Conservation (phyloP, 2,329 filamentous ascomycete genomes). For the Colletotrichum euphorbiae region DNA sequence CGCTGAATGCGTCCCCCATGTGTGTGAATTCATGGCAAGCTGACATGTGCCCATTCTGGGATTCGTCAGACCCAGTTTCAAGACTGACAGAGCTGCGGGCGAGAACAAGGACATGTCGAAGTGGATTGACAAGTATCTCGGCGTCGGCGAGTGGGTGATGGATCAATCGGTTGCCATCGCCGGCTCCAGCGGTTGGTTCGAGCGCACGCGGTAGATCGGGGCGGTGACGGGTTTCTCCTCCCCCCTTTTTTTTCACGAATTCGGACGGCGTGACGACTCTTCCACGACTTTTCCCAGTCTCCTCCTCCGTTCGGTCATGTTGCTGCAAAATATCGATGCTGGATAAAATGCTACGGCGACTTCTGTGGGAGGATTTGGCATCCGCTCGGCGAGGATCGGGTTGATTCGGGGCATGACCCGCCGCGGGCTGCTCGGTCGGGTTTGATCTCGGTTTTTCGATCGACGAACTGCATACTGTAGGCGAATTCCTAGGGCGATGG, state of each 20-base stretch:
- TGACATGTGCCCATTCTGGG: slow-evolving; percentile 59
- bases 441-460: background rate
- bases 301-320: background rate
- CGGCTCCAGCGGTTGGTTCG: slow-evolving; percentile 89
- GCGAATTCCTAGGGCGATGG: background rate
- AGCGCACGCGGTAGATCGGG: slow-evolving; percentile 77
- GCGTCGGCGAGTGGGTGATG: slow-evolving; percentile 97
- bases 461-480: background rate
- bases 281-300: background rate
- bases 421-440: background rate
- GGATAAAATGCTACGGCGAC: slow-evolving; percentile 19
- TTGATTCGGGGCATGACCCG: background rate
- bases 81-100: slow-evolving; percentile 82
- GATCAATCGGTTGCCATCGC: slow-evolving; percentile 95
- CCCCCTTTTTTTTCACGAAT: slow-evolving; percentile 1
- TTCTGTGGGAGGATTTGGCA: background rate
- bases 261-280: slow-evolving; percentile 1
- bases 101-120: slow-evolving; percentile 86
- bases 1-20: background rate
- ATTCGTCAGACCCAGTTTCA: slow-evolving; percentile 78
- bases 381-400: slow-evolving; percentile 14
- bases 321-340: slow-evolving; percentile 1
- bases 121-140: slow-evolving; percentile 94
- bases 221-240: background rate
- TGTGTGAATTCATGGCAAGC: slow-evolving; percentile 42